Conservation (phyloP, 148 eudicot genomes). For the Dysphania ambrosioides region DNA sequence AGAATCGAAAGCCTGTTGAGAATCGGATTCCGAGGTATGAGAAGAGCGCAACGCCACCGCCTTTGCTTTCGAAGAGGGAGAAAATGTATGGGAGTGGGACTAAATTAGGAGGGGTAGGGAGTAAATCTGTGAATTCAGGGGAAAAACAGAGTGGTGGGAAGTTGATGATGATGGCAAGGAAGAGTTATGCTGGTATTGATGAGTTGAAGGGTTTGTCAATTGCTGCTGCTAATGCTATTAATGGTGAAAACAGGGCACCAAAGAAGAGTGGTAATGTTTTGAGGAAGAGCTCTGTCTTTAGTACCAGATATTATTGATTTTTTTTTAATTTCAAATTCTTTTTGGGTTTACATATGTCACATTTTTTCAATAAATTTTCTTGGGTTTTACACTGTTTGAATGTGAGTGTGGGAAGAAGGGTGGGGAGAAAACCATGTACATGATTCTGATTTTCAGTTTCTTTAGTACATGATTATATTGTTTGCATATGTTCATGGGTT, state of each 20-base stretch:
- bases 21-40: slow-evolving; percentile 24
- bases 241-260: slow-evolving; percentile 48
- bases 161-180: slow-evolving; percentile 44
- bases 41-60: slow-evolving; percentile 38
- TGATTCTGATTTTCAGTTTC: slow-evolving; percentile 11
- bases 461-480: not conserved
- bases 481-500: too few species aligned
- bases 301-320: slow-evolving; percentile 29
- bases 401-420: slow-evolving; percentile 1
- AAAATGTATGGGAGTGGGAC: slow-evolving; percentile 37
- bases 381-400: slow-evolving; percentile 6
- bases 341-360: slow-evolving; percentile 25
- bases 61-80: slow-evolving; percentile 38
- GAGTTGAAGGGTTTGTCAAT: slow-evolving; percentile 64
- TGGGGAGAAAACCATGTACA: slow-evolving; percentile 1
- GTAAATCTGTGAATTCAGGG: slow-evolving; percentile 44
- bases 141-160: slow-evolving; percentile 52
- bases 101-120: slow-evolving; percentile 24
- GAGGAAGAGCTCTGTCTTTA: slow-evolving; percentile 42
- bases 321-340: not conserved
- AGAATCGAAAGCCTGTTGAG: slow-evolving; percentile 59
- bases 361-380: not conserved
- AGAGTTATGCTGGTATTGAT: slow-evolving; percentile 72
- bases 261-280: slow-evolving; percentile 38
- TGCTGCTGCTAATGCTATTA: slow-evolving; percentile 54